Conservation (phyloP, 768 basidiomycete genomes). For the Mycena epipterygia region DNA sequence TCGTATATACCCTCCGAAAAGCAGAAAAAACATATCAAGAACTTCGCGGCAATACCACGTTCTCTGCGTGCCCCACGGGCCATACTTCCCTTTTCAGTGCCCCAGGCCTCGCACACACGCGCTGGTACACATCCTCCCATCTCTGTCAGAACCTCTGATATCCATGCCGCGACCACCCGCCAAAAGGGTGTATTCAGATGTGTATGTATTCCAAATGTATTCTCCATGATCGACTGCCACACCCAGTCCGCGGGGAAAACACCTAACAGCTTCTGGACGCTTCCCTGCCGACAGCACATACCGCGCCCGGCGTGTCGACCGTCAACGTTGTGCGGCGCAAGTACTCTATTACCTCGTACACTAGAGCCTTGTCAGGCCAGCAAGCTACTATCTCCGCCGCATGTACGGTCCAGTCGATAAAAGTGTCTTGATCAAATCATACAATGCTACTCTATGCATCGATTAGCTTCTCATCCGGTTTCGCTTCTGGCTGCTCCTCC, state of each 20-base stretch:
- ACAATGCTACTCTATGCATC: slow-evolving; percentile 64
- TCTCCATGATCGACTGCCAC: slow-evolving; percentile 17
- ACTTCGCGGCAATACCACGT: slow-evolving; percentile 9
- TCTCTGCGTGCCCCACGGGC: not conserved
- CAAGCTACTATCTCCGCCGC: slow-evolving; percentile 28
- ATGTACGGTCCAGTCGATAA: not conserved
- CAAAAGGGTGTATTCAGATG: slow-evolving; percentile 18
- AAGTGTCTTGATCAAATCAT: slow-evolving; percentile 31
- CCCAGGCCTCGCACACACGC: not conserved
- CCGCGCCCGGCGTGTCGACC: slow-evolving; percentile 6
- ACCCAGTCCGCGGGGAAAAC: slow-evolving; percentile 22
- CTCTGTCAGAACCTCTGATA: slow-evolving; percentile 16
- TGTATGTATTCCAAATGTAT: too few relatives aligned
- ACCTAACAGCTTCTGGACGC: slow-evolving; percentile 13
- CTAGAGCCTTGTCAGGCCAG: slow-evolving; percentile 20
- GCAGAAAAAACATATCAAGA: not conserved
- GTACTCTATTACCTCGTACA: slow-evolving; percentile 1
- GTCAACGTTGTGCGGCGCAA: slow-evolving; percentile 2
- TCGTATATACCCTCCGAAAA: slow-evolving; percentile 21
- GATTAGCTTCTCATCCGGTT: slow-evolving; percentile 61
- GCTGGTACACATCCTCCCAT: slow-evolving; percentile 11
- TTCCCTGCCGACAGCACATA: slow-evolving; percentile 14
- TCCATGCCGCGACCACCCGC: slow-evolving; percentile 1
- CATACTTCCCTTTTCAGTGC: not conserved
- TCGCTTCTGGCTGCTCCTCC: slow-evolving; percentile 61